These are phyloP conservation scores for Ophiocordyceps camponoti-floridani DNA, from an alignment of 2,329 filamentous ascomycete genomes.

Conservation along the genomic window DNA sequence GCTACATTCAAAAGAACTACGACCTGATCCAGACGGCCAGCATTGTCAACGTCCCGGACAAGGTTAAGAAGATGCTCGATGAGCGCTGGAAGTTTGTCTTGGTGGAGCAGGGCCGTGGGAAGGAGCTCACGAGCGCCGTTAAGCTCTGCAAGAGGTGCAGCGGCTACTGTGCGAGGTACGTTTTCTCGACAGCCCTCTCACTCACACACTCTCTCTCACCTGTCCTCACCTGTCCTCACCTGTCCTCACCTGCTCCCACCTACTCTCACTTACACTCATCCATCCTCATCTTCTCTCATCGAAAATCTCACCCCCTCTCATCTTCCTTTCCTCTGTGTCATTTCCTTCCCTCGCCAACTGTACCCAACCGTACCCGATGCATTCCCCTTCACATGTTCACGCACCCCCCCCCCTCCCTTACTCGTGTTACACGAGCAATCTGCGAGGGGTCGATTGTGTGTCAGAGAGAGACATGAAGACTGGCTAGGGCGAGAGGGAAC, in stretches of 20 bases:
- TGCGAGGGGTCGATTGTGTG: too few relatives aligned
- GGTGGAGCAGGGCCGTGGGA: conserved; percentile 82
- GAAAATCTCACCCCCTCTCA: not conserved
- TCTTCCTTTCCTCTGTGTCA: too few relatives aligned
- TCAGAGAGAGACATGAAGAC: too few relatives aligned
- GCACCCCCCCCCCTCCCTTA: not conserved
- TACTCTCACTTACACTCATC: not conserved
- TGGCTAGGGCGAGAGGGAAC: too few relatives aligned
- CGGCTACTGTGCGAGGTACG: conserved; percentile 77
- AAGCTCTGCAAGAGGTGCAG: conserved; percentile 90
- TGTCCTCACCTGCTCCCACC: not conserved
- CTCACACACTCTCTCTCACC: not conserved
- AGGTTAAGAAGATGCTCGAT: conserved; percentile 88
- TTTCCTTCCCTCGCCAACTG: too few relatives aligned
- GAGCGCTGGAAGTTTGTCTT: conserved; percentile 94
- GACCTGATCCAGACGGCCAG: conserved; percentile 82
- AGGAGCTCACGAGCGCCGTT: conserved; percentile 88
- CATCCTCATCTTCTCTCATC: not conserved
- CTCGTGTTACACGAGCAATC: too few relatives aligned
- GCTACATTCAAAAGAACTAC: conserved; percentile 96
- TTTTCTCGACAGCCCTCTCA: not conserved
- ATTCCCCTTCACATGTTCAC: not conserved
- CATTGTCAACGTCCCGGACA: conserved; percentile 90
- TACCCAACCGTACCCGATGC: too few relatives aligned
- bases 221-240: not conserved